Evolutionary conservation across 2,329 filamentous ascomycete species (phyloP).

Genomic region (Fusarium mexicanum): DNA sequence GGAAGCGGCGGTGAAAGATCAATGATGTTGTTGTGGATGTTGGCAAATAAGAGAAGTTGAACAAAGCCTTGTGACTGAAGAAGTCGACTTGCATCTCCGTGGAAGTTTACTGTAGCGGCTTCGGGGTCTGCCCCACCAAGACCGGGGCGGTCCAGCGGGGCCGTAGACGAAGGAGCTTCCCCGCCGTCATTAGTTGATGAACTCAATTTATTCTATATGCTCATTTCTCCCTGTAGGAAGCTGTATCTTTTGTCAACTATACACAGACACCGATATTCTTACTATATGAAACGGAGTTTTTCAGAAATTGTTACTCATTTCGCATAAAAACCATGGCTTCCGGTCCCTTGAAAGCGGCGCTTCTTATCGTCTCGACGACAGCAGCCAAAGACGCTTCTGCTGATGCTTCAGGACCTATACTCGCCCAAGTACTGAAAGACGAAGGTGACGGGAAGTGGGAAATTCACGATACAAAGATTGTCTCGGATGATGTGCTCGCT

Average conservation of each 20-base stretch:
- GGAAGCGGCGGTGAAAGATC: background rate
- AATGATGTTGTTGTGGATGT: background rate
- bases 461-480: constrained; percentile 75
- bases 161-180: constrained; percentile 31
- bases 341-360: constrained; percentile 71
- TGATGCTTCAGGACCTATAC: constrained; percentile 74
- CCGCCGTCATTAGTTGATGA: constrained; percentile 24
- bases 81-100: constrained; percentile 11
- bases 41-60: background rate
- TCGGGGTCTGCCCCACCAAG: constrained; percentile 31
- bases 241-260: background rate
- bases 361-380: constrained; percentile 92
- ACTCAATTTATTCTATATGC: constrained; percentile 4
- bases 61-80: constrained; percentile 15
- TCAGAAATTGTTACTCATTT: background rate
- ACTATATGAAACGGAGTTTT: background rate
- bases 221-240: background rate
- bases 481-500: constrained; percentile 76
- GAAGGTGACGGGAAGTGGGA: constrained; percentile 78
- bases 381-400: constrained; percentile 81
- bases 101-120: constrained; percentile 23
- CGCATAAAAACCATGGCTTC: constrained; percentile 39
- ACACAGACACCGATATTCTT: background rate
- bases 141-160: constrained; percentile 36
- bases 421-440: constrained; percentile 74